phyloP scores from a whole-genome alignment of 768 basidiomycete species.

The Dentipellis sp. region DNA sequence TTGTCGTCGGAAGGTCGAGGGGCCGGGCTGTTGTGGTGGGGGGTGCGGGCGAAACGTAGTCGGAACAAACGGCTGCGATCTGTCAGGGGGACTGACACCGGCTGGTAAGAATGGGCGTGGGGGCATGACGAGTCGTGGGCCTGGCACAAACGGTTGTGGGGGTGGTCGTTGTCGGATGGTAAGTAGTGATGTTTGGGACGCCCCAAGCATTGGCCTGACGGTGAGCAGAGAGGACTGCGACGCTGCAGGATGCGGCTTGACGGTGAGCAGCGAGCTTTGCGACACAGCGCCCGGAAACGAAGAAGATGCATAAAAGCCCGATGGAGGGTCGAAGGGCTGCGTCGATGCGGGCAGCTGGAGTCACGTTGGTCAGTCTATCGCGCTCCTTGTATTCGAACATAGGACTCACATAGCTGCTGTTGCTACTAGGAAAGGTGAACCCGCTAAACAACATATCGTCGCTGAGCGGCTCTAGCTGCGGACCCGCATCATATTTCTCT shows the following conservation, averaged over 20 bases:
- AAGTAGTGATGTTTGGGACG: background rate
- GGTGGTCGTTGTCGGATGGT: background rate
- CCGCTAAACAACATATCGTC: constrained; percentile 5
- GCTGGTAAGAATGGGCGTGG: background rate
- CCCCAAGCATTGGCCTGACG: background rate
- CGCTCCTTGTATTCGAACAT: background rate
- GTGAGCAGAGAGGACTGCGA: background rate
- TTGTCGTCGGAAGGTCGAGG: too few relatives aligned
- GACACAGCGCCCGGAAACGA: background rate
- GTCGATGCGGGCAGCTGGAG: background rate
- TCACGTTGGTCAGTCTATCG: too few relatives aligned
- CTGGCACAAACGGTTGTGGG: background rate
- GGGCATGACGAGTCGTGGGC: background rate
- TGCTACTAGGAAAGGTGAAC: background rate
- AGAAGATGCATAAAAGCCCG: background rate
- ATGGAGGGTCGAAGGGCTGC: background rate
- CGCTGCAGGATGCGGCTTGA: background rate
- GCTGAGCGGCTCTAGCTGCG: background rate
- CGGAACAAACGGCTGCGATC: too few relatives aligned
- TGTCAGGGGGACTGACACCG: too few relatives aligned
- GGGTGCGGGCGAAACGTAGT: too few relatives aligned
- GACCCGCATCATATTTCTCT: too few relatives aligned
- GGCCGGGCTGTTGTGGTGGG: too few relatives aligned
- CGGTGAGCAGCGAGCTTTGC: background rate
- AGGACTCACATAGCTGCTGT: constrained; percentile 3